phyloP scores from a whole-genome alignment of 176 grass and related monocot species.

The Musa itinerans region DNA sequence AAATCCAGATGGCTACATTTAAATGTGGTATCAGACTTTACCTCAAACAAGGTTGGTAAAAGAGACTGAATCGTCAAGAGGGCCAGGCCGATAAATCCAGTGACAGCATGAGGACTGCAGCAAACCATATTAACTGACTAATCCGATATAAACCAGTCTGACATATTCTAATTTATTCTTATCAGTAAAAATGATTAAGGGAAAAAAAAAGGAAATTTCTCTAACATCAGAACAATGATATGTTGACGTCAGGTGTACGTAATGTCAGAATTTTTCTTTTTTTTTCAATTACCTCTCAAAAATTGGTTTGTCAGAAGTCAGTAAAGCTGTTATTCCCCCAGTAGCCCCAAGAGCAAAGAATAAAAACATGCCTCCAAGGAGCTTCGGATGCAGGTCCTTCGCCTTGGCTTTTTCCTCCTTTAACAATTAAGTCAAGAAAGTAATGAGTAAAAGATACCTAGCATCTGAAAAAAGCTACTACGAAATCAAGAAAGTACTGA shows the following conservation, averaged over 20 bases:
- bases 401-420: conserved; percentile 92
- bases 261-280: not conserved
- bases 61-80: conserved; percentile 66
- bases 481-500: not conserved
- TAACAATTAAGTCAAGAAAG: not conserved
- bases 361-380: conserved; percentile 94
- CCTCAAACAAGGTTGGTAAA: conserved; percentile 70
- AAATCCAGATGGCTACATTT: not conserved
- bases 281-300: conserved; percentile 63
- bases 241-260: not conserved
- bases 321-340: conserved; percentile 72
- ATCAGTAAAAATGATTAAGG: not conserved
- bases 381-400: conserved; percentile 90
- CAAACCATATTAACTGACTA: not conserved
- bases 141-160: not conserved
- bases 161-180: not conserved
- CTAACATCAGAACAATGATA: not conserved
- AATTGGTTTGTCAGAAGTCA: conserved; percentile 77
- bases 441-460: not conserved
- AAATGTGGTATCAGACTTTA: conserved; percentile 8
- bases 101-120: conserved; percentile 70
- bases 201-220: not conserved
- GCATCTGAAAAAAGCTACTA: not conserved
- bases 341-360: conserved; percentile 81
- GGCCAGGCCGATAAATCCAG: conserved; percentile 50